Evolutionary conservation across 208 protist genomes (phyloP).

Genomic region (Leishmania aethiopica): DNA sequence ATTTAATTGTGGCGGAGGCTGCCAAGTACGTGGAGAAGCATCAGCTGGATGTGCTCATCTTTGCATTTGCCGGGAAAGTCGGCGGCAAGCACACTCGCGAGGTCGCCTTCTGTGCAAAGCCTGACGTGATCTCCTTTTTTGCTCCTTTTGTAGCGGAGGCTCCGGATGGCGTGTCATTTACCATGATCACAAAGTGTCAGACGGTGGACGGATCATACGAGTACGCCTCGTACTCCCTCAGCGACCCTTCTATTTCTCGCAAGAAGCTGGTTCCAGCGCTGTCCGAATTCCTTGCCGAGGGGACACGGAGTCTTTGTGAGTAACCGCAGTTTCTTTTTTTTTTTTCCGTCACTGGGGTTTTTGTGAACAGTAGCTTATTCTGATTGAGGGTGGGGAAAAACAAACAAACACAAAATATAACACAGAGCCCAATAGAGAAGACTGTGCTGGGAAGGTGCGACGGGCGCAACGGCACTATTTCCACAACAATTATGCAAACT

Average conservation of each 20-base stretch:
- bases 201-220: constrained; percentile 23
- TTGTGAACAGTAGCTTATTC: not conserved
- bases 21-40: constrained; percentile 44
- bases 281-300: constrained; percentile 50
- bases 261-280: constrained; percentile 75
- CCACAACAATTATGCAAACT: not conserved
- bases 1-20: constrained; percentile 34
- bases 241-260: constrained; percentile 73
- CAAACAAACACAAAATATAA: not conserved
- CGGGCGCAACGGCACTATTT: not conserved
- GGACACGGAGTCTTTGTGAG: constrained; percentile 39
- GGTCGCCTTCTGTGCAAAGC: constrained; percentile 50
- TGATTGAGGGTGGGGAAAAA: not conserved
- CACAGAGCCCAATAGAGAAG: not conserved
- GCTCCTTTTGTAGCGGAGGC: constrained; percentile 38
- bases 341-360: not conserved
- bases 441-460: not conserved
- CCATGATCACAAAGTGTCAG: constrained; percentile 21
- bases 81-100: constrained; percentile 60
- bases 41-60: constrained; percentile 58
- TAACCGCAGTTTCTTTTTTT: not conserved
- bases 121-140: constrained; percentile 39
- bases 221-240: constrained; percentile 60
- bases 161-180: constrained; percentile 41
- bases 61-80: constrained; percentile 68